Evolutionary conservation across 495 filamentous ascomycete species (phyloP).

Genomic region (Daldinia childiae): DNA sequence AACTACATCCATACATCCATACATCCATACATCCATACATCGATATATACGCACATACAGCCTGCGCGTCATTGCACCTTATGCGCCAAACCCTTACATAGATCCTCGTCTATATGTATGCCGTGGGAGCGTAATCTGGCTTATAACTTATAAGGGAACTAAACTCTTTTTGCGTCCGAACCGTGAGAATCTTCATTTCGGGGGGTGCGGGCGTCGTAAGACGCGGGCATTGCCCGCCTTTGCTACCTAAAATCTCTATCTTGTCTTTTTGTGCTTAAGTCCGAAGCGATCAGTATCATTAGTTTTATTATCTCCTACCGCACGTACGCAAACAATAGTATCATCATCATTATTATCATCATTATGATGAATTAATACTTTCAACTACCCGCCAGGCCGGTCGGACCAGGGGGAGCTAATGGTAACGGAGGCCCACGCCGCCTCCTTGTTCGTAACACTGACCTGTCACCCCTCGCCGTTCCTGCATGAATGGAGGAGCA

Average conservation of each 20-base stretch:
- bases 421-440: not conserved
- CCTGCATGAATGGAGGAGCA: constrained; percentile 29
- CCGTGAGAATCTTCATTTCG: constrained; percentile 19
- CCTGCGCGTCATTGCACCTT: constrained; percentile 1
- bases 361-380: not conserved
- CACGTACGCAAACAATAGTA: not conserved
- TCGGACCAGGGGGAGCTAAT: not conserved
- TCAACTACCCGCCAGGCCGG: constrained; percentile 13
- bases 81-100: not conserved
- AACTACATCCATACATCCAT: not conserved
- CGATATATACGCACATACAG: not conserved
- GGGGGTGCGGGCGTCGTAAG: not conserved
- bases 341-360: not conserved
- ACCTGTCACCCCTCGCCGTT: constrained; percentile 34
- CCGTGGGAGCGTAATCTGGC: not conserved
- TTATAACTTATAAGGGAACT: not conserved
- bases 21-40: not conserved
- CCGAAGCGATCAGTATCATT: not conserved
- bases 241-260: not conserved
- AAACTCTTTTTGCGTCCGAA: not conserved
- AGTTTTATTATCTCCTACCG: not conserved
- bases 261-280: too few species aligned
- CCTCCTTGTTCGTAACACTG: constrained; percentile 22
- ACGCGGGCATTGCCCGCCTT: constrained; percentile 7
- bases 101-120: not conserved